phyloP scores from a whole-genome alignment of 129 eudicot genomes.

The sunflower (Helianthus annuus) region HanXRQr2.0-SUNRISE NC_035437.2:159363174-159363673 shows the following conservation, averaged over 20 bases:
- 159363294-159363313: conserved; percentile 34
- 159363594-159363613: no score
- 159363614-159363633: no score
- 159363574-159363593: conserved; percentile 35
- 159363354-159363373: no score
- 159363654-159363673: no score
- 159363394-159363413: no score
- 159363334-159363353: no score
- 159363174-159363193: conserved; percentile 81
- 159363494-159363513: conserved; percentile 78
- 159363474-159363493: conserved; percentile 35
- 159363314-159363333: conserved; percentile 63
- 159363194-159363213: conserved; percentile 75
- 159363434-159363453: conserved; percentile 89
- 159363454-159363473: conserved; percentile 64
- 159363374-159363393: no score
- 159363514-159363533: conserved; percentile 89
- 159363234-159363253: conserved; percentile 9
- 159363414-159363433: no score
- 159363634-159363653: no score
- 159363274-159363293: conserved; percentile 56
- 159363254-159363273: conserved; percentile 95
- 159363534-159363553: conserved; percentile 92
- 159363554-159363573: conserved; percentile 81
- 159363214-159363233: conserved; percentile 89